Evolutionary conservation across 2,329 filamentous ascomycete species (phyloP).

Genomic region (Zasmidium angulare): DNA sequence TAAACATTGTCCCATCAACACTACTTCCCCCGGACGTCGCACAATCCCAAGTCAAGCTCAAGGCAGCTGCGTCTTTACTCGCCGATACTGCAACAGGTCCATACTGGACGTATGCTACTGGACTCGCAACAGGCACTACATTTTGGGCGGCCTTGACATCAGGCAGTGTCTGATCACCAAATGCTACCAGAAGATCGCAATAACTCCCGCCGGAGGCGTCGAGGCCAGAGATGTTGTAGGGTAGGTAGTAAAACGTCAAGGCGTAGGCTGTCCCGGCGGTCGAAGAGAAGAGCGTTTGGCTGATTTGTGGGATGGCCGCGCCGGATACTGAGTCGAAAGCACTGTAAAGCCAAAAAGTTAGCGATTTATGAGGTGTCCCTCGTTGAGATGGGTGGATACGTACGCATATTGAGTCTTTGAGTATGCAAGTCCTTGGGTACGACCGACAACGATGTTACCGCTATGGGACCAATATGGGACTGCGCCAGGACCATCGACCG

Average conservation of each 20-base stretch:
- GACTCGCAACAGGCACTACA: not conserved
- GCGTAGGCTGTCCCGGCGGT: not conserved
- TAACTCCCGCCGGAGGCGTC: not conserved
- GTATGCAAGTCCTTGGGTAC: not conserved
- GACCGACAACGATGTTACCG: not conserved
- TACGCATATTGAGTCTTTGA: not conserved
- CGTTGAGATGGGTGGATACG: not conserved
- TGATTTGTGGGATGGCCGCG: not conserved
- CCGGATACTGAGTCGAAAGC: not conserved
- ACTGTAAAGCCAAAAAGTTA: not conserved
- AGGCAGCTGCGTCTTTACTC: not conserved
- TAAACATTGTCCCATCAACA: not conserved
- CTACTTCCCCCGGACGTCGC: not conserved
- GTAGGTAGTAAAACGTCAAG: not conserved
- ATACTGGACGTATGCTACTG: not conserved
- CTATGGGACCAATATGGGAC: not conserved
- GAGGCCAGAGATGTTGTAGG: not conserved
- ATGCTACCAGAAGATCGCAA: not conserved
- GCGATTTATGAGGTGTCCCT: not conserved
- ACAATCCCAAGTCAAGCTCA: not conserved
- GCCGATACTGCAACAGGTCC: not conserved
- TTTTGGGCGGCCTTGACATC: not conserved
- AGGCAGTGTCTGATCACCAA: not conserved
- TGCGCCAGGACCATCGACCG: not conserved
- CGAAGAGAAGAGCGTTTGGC: not conserved